Evolutionary conservation across 1,284 basidiomycete species (phyloP).

Genomic region (Trametes versicolor): DNA sequence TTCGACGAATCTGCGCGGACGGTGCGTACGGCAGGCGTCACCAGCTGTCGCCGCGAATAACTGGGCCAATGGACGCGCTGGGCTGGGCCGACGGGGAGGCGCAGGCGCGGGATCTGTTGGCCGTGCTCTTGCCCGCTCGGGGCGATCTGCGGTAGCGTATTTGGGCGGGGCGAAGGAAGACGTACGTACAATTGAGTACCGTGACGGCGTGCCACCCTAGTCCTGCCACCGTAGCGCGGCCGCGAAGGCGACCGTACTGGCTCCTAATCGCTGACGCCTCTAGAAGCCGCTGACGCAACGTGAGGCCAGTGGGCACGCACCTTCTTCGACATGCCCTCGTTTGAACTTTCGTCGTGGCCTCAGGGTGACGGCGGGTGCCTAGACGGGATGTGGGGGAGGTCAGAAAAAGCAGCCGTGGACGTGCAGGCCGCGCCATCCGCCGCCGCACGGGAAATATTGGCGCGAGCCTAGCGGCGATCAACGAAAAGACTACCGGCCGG

Average conservation of each 20-base stretch:
- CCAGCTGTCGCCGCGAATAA: not conserved
- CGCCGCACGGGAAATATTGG: not conserved
- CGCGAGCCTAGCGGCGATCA: conserved; percentile 17
- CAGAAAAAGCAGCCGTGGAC: not conserved
- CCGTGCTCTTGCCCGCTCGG: not conserved
- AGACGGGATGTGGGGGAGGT: not conserved
- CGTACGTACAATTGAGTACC: conserved; percentile 5
- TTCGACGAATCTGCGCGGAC: not conserved
- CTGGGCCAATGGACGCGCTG: not conserved
- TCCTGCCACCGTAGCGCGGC: not conserved
- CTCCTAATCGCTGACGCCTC: not conserved
- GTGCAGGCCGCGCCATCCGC: too few species aligned
- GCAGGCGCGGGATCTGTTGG: not conserved
- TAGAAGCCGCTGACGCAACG: not conserved
- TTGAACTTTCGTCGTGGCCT: too few species aligned
- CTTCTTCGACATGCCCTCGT: too few species aligned
- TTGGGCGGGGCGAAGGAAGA: not conserved
- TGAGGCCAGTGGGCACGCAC: not conserved
- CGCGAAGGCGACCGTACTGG: not conserved
- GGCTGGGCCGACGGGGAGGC: not conserved
- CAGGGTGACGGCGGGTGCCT: not conserved
- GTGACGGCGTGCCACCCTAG: not conserved
- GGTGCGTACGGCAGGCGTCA: not conserved
- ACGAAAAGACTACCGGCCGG: conserved; percentile 8
- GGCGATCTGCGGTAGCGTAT: not conserved